Evolutionary conservation across 1,284 basidiomycete species (phyloP).

Genomic region (Sutorius eximius): DNA sequence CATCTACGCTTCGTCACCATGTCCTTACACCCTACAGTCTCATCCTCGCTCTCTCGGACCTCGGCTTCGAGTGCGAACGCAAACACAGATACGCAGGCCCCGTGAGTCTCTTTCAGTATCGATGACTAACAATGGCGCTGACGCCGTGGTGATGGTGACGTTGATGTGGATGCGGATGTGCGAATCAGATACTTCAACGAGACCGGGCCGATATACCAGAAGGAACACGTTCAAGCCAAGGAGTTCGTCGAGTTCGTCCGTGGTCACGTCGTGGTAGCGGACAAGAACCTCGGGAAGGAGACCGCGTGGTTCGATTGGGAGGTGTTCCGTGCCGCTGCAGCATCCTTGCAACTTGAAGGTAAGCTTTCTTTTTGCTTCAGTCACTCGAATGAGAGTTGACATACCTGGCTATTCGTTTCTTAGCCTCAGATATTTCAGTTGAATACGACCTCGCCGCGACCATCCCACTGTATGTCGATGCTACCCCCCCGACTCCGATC

Average conservation of each 20-base stretch:
- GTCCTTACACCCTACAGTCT: background rate
- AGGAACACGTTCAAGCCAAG: slow-evolving; percentile 7
- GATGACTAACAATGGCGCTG: background rate
- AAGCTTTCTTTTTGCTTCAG: background rate
- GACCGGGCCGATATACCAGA: slow-evolving; percentile 7
- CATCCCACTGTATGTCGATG: background rate
- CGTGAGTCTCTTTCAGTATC: background rate
- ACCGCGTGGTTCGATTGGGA: slow-evolving; percentile 6
- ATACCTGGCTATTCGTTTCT: background rate
- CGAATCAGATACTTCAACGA: slow-evolving; percentile 10
- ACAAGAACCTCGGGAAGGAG: background rate
- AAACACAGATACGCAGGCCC: background rate
- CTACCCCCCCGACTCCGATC: background rate
- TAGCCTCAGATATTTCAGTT: background rate
- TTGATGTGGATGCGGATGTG: background rate
- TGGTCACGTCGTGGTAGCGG: slow-evolving; percentile 1
- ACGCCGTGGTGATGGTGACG: background rate
- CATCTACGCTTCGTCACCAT: background rate
- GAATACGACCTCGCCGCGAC: slow-evolving; percentile 1
- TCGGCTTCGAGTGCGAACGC: background rate
- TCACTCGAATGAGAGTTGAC: background rate
- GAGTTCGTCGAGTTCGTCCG: slow-evolving; percentile 9
- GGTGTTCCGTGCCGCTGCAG: slow-evolving; percentile 1
- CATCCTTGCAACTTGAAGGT: slow-evolving; percentile 1
- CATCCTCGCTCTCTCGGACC: background rate